Evolutionary conservation across 768 basidiomycete species (phyloP).

Genomic region (Kondoa malvinella): DNA sequence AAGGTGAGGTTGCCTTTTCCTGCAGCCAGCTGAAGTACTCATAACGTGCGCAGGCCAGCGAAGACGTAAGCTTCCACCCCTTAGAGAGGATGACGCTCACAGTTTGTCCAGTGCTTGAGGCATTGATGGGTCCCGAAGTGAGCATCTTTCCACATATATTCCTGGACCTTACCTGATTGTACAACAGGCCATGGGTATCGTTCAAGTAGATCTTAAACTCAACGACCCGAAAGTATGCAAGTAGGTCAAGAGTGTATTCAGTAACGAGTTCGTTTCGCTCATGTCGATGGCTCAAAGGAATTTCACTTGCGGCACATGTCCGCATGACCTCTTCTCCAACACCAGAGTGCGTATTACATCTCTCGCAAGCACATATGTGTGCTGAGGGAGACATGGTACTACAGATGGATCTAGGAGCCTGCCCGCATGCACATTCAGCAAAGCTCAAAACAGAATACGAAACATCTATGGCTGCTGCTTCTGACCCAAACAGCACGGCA

Average conservation of each 20-base stretch:
- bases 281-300: constrained; percentile 54
- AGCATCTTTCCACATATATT: not conserved
- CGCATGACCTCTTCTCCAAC: constrained; percentile 91
- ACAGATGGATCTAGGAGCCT: constrained; percentile 96
- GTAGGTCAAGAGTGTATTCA: too few relatives aligned
- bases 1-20: not conserved
- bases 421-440: constrained; percentile 90
- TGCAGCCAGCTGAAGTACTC: not conserved
- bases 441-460: constrained; percentile 79
- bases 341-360: constrained; percentile 46
- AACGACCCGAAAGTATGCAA: not conserved
- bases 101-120: not conserved
- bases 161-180: constrained; percentile 49
- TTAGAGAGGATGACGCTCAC: not conserved
- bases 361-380: too few relatives aligned
- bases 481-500: constrained; percentile 2
- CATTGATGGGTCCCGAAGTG: not conserved
- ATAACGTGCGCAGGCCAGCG: not conserved
- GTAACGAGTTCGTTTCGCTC: not conserved
- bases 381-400: too few relatives aligned
- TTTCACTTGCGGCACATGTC: constrained; percentile 96
- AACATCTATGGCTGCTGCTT: constrained; percentile 36
- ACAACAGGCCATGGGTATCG: constrained; percentile 96
- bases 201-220: constrained; percentile 65
- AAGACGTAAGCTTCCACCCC: not conserved